Conservation (phyloP, 495 filamentous ascomycete species). For the Hypoxylon intermedium region DNA sequence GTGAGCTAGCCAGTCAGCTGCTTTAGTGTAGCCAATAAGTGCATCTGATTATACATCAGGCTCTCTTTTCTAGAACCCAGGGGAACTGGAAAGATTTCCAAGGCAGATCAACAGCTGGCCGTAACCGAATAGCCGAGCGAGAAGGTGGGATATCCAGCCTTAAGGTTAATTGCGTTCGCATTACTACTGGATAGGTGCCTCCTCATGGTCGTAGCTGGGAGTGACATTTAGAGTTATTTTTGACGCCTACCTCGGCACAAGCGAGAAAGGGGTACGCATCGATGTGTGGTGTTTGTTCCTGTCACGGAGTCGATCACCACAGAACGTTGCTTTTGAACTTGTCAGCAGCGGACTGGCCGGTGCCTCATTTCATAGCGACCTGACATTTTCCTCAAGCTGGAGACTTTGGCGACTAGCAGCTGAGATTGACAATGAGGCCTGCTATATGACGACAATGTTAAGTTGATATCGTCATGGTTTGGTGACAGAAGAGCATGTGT, state of each 20-base stretch:
- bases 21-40: slow-evolving; percentile 32
- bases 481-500: slow-evolving; percentile 11
- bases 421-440: slow-evolving; percentile 17
- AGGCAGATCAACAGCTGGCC: slow-evolving; percentile 31
- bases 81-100: slow-evolving; percentile 25
- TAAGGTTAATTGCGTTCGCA: slow-evolving; percentile 28
- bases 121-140: slow-evolving; percentile 35
- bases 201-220: slow-evolving; percentile 10
- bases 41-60: slow-evolving; percentile 15
- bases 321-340: slow-evolving; percentile 39
- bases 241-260: slow-evolving; percentile 38
- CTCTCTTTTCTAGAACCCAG: slow-evolving; percentile 31
- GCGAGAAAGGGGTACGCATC: slow-evolving; percentile 25
- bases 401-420: slow-evolving; percentile 18
- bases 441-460: slow-evolving; percentile 4
- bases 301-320: slow-evolving; percentile 29
- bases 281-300: slow-evolving; percentile 32
- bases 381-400: slow-evolving; percentile 15
- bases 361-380: slow-evolving; percentile 25
- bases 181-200: slow-evolving; percentile 7
- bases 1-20: slow-evolving; percentile 22
- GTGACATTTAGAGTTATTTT: slow-evolving; percentile 24
- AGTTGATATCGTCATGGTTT: slow-evolving; percentile 9
- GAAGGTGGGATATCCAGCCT: slow-evolving; percentile 30
- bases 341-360: slow-evolving; percentile 33